phyloP scores from a whole-genome alignment of 805 yeast genomes.

The Candida tibetensis region DNA sequence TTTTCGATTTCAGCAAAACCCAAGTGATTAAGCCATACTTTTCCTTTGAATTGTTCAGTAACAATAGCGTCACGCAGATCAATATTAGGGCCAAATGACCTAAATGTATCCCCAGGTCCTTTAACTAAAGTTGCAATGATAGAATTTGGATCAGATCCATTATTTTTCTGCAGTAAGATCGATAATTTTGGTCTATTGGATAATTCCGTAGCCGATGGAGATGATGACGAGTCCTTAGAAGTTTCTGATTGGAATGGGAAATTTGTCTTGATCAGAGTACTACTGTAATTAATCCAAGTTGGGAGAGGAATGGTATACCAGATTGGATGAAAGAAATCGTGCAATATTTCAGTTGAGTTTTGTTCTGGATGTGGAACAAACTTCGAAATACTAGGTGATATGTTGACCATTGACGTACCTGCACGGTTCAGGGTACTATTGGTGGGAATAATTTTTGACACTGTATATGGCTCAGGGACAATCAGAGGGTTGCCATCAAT shows the following conservation, averaged over 20 bases:
- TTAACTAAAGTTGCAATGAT: constrained; percentile 6
- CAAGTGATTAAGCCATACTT: constrained; percentile 40
- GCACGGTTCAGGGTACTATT: constrained; percentile 20
- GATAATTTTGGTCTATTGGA: constrained; percentile 15
- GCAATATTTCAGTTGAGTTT: constrained; percentile 34
- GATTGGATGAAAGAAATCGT: constrained; percentile 42
- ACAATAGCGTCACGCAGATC: constrained; percentile 36
- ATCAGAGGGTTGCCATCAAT: constrained; percentile 72
- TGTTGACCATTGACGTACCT: constrained; percentile 26
- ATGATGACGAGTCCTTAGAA: constrained; percentile 4
- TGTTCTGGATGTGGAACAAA: constrained; percentile 32
- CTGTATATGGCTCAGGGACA: constrained; percentile 63
- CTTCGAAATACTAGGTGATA: constrained; percentile 30
- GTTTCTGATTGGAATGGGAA: constrained; percentile 6
- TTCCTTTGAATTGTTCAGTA: constrained; percentile 28
- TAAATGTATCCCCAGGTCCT: constrained; percentile 19
- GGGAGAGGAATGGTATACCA: constrained; percentile 45
- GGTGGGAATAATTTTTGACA: constrained; percentile 65
- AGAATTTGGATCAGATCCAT: constrained; percentile 17
- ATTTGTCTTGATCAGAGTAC: constrained; percentile 13
- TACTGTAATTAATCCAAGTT: constrained; percentile 39
- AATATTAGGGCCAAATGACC: constrained; percentile 36
- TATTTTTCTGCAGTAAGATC: constrained; percentile 23
- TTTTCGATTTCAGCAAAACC: constrained; percentile 32
- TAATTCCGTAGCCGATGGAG: neutral